Evolutionary conservation across 2,329 filamentous ascomycete species (phyloP).

Genomic region (Aspergillaceae sp.): DNA sequence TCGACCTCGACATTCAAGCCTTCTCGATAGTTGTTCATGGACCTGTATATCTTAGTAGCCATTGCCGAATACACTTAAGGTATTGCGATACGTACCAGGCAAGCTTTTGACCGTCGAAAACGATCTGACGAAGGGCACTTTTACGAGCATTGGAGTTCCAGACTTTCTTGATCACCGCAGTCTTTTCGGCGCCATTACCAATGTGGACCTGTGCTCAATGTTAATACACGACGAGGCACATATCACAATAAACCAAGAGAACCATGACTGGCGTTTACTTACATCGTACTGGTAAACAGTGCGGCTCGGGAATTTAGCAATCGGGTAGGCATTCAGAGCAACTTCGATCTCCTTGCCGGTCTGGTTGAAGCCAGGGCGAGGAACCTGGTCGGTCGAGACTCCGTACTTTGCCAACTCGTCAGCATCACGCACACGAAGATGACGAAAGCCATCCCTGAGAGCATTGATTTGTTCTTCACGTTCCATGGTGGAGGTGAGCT

Average conservation of each 20-base stretch:
- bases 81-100: constrained; percentile 57
- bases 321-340: constrained; percentile 66
- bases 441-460: constrained; percentile 15
- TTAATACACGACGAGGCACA: too few relatives aligned
- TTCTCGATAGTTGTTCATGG: constrained; percentile 24
- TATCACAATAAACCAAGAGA: too few relatives aligned
- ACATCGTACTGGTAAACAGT: constrained; percentile 80
- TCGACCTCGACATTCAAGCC: constrained; percentile 57
- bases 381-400: constrained; percentile 24
- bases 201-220: constrained; percentile 51
- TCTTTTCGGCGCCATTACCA: constrained; percentile 55
- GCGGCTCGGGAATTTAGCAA: constrained; percentile 50
- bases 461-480: constrained; percentile 14
- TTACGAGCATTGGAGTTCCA: constrained; percentile 62
- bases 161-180: constrained; percentile 62
- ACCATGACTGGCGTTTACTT: constrained; percentile 31
- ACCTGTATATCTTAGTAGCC: constrained; percentile 26
- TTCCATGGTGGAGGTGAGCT: constrained; percentile 11
- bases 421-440: constrained; percentile 18
- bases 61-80: constrained; percentile 22
- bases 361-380: constrained; percentile 51
- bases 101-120: constrained; percentile 76
- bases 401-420: constrained; percentile 23
- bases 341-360: constrained; percentile 49
- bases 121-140: constrained; percentile 51